phyloP scores from a whole-genome alignment of 2,329 filamentous ascomycete species.

The Aspergillus viridinutans region DNA sequence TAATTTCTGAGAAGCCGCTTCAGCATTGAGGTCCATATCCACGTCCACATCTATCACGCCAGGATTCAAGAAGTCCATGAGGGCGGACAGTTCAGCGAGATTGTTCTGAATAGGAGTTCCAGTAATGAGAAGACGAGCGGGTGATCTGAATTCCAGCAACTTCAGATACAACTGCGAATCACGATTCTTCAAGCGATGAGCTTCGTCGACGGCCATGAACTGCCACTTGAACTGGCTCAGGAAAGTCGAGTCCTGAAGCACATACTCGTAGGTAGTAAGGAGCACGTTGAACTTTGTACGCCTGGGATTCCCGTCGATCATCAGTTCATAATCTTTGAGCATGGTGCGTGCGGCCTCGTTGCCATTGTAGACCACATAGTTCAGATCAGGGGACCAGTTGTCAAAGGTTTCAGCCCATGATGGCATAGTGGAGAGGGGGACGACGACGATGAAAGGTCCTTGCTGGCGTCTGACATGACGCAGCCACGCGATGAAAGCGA shows the following conservation, averaged over 20 bases:
- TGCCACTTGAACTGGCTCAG: constrained; percentile 94
- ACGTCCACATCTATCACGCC: constrained; percentile 87
- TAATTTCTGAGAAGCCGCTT: constrained; percentile 81
- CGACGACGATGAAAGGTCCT: constrained; percentile 94
- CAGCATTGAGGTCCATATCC: constrained; percentile 77
- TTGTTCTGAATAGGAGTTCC: constrained; percentile 98
- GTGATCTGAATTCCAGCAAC: constrained; percentile 78
- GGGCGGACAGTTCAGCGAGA: constrained; percentile 80
- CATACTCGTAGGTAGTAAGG: constrained; percentile 96
- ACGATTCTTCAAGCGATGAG: constrained; percentile 91
- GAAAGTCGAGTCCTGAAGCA: constrained; percentile 78
- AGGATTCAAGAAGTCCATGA: constrained; percentile 97
- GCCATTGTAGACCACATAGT: constrained; percentile 95
- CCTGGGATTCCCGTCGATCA: constrained; percentile 78
- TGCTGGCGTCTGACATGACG: constrained; percentile 85
- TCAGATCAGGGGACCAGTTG: constrained; percentile 89
- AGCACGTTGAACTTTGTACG: constrained; percentile 97
- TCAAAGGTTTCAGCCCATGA: constrained; percentile 99
- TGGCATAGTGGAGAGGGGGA: constrained; percentile 92
- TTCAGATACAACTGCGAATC: constrained; percentile 90
- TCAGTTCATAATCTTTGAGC: constrained; percentile 84
- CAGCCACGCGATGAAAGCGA: constrained; percentile 95
- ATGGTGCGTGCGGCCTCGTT: constrained; percentile 80
- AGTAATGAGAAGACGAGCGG: constrained; percentile 87
- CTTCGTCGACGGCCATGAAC: constrained; percentile 92